Evolutionary conservation across 2,329 filamentous ascomycete species (phyloP).

Genomic region (Penicillium sp.): DNA sequence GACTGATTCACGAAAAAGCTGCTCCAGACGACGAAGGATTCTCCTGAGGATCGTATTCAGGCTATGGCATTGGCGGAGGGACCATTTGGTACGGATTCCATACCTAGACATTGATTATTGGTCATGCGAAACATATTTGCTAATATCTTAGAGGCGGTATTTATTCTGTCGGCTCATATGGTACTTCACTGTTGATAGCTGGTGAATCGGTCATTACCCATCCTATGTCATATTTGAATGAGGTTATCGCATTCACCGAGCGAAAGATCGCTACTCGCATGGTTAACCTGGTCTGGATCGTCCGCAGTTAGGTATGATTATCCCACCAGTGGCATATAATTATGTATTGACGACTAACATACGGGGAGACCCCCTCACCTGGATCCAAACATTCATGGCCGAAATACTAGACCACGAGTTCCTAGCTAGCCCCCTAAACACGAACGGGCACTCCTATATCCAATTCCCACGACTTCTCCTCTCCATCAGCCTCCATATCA

Average conservation of each 20-base stretch:
- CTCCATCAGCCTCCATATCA: conserved; percentile 26
- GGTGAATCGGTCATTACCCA: conserved; percentile 34
- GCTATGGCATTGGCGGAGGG: conserved; percentile 28
- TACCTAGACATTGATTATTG: too few relatives aligned
- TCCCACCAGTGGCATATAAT: accelerated
- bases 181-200: conserved; percentile 29
- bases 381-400: conserved; percentile 32
- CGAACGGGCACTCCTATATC: conserved; percentile 21
- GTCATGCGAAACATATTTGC: neutral
- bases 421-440: conserved; percentile 14
- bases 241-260: conserved; percentile 22
- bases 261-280: conserved; percentile 22
- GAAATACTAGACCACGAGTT: conserved; percentile 24
- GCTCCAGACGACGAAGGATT: conserved; percentile 21
- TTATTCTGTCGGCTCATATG: conserved; percentile 27
- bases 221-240: conserved; percentile 28
- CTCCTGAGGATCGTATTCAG: conserved; percentile 20
- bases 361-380: conserved; percentile 26
- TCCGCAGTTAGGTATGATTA: conserved; percentile 26
- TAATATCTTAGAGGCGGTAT: conserved; percentile 20
- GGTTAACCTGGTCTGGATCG: conserved; percentile 27
- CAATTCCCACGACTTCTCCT: conserved; percentile 21
- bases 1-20: conserved; percentile 30
- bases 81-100: conserved; percentile 25
- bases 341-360: neutral